Evolutionary conservation across 2,329 filamentous ascomycete species (phyloP).

Genomic region (Pseudogymnoascus sp.): DNA sequence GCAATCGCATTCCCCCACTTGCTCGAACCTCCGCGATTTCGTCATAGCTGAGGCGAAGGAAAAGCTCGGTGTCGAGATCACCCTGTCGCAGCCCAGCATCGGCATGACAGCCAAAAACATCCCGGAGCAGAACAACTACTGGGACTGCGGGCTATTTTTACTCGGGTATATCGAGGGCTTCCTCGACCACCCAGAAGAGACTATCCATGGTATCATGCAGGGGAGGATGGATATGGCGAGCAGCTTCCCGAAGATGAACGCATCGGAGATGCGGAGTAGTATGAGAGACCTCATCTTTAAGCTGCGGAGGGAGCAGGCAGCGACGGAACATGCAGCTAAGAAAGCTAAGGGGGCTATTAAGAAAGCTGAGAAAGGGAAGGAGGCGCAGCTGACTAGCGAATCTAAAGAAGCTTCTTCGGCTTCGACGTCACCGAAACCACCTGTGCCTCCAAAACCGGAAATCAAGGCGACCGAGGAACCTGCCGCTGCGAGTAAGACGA

Average conservation of each 20-base stretch:
- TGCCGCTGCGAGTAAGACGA: background rate
- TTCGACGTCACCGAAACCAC: background rate
- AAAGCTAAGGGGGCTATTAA: background rate
- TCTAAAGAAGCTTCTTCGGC: background rate
- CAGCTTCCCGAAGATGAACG: conserved; percentile 32
- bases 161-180: conserved; percentile 81
- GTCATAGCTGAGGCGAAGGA: conserved; percentile 62
- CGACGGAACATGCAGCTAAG: conserved; percentile 26
- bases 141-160: conserved; percentile 83
- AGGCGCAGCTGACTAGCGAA: background rate
- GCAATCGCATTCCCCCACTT: conserved; percentile 53
- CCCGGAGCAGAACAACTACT: conserved; percentile 74
- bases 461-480: background rate
- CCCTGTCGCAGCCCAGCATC: conserved; percentile 21
- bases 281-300: conserved; percentile 59
- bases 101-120: conserved; percentile 67
- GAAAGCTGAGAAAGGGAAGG: background rate
- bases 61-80: conserved; percentile 38
- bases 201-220: conserved; percentile 58
- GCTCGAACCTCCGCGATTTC: conserved; percentile 66
- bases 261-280: conserved; percentile 51
- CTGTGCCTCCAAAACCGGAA: background rate
- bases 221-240: conserved; percentile 36
- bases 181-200: conserved; percentile 62
- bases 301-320: conserved; percentile 51